Evolutionary conservation across 805 yeast species (phyloP).

Genomic region (Starmerella potacharoeniae): DNA sequence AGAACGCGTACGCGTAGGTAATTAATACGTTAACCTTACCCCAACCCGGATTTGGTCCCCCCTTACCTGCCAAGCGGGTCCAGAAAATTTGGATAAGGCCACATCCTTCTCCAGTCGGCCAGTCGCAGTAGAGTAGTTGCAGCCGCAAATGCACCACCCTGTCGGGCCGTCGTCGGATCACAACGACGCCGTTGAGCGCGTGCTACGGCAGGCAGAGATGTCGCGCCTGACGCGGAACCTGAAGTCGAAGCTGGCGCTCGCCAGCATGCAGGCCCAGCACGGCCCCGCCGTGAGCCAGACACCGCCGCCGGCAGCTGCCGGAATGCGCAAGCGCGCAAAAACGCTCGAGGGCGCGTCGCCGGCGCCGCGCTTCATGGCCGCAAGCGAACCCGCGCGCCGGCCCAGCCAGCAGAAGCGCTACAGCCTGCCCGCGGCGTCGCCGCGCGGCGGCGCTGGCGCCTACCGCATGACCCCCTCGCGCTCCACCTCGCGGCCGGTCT

Average conservation of each 20-base stretch:
- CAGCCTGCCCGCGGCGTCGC: conserved; percentile 1
- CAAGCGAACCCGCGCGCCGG: conserved; percentile 4
- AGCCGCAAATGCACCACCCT: background rate
- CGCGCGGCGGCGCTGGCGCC: background rate
- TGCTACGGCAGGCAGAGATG: conserved; percentile 34
- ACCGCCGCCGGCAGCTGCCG: background rate
- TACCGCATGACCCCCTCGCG: background rate
- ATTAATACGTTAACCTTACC: conserved; percentile 4
- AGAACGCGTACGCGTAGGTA: conserved; percentile 5
- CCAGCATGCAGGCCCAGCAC: conserved; percentile 32
- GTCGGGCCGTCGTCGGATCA: background rate
- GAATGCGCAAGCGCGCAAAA: conserved; percentile 19
- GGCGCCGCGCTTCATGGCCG: conserved; percentile 13
- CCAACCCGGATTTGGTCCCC: background rate
- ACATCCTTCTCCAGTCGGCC: background rate
- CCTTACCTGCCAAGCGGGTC: background rate
- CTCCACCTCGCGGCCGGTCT: background rate
- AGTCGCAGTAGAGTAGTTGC: background rate
- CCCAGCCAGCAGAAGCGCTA: conserved; percentile 1
- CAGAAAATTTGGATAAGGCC: background rate
- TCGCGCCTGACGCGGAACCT: conserved; percentile 33
- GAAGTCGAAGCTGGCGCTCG: conserved; percentile 34
- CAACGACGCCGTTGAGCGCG: conserved; percentile 28
- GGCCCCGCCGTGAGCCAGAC: conserved; percentile 1
- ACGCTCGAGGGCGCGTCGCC: conserved; percentile 20